Conservation (phyloP, 352 stramenopile genomes). For the Albugo laibachii region DNA sequence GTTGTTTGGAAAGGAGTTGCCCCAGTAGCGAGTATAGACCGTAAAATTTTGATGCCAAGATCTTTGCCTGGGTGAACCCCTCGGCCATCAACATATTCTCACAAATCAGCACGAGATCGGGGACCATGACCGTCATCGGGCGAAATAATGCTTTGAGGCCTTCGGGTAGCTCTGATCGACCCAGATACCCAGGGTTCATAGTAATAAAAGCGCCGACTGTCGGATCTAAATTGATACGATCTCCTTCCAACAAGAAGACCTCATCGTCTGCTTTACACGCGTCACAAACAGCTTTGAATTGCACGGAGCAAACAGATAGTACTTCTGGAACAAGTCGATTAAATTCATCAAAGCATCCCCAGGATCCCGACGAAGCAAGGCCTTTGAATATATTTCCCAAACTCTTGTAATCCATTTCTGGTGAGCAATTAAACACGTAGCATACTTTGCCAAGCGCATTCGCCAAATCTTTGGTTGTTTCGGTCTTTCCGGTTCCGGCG, state of each 20-base stretch:
- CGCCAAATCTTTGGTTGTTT: slow-evolving; percentile 91
- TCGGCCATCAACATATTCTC: slow-evolving; percentile 96
- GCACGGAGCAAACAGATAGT: slow-evolving; percentile 85
- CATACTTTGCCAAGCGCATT: slow-evolving; percentile 89
- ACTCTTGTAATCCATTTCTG: slow-evolving; percentile 92
- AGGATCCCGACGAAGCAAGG: slow-evolving; percentile 84
- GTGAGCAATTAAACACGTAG: slow-evolving; percentile 92
- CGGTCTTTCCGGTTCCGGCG: slow-evolving; percentile 85
- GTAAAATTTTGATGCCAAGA: slow-evolving; percentile 92
- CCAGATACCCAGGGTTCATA: slow-evolving; percentile 94
- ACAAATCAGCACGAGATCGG: slow-evolving; percentile 90
- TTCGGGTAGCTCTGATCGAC: slow-evolving; percentile 86
- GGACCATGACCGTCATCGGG: slow-evolving; percentile 93
- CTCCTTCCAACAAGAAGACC: slow-evolving; percentile 88
- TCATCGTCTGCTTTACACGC: slow-evolving; percentile 87
- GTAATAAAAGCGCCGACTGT: slow-evolving; percentile 91
- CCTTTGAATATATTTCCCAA: slow-evolving; percentile 96
- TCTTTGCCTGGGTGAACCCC: slow-evolving; percentile 88
- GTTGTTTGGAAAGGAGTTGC: slow-evolving; percentile 86
- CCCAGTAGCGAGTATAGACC: slow-evolving; percentile 86
- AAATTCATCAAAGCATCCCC: slow-evolving; percentile 95
- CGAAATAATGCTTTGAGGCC: slow-evolving; percentile 90
- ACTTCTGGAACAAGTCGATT: slow-evolving; percentile 90
- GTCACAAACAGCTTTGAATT: slow-evolving; percentile 93
- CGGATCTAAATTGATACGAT: slow-evolving; percentile 83